These are phyloP conservation scores for Arthrinium phaeospermum DNA, from an alignment of 2,329 filamentous ascomycete species.

Conservation along the genomic window DNA sequence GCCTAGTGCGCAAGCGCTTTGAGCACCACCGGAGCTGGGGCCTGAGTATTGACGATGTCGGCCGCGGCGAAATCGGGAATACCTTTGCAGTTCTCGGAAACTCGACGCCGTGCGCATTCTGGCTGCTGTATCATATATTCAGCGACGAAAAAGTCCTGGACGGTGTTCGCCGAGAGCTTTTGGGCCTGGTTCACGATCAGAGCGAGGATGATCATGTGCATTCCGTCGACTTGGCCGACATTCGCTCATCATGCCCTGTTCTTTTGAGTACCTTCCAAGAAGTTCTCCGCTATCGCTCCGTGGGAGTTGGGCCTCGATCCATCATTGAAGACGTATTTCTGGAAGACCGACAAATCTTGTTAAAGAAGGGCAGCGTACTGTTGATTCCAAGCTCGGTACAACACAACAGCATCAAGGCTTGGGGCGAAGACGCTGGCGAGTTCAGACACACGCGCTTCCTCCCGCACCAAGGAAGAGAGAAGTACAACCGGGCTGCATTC, in stretches of 20 bases:
- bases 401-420: background rate
- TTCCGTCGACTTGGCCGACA: background rate
- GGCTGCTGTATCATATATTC: background rate
- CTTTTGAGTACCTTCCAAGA: background rate
- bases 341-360: background rate
- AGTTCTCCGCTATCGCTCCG: background rate
- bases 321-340: background rate
- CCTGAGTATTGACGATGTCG: background rate
- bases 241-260: background rate
- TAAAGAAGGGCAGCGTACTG: background rate
- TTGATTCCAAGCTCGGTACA: background rate
- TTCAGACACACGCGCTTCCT: background rate
- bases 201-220: background rate
- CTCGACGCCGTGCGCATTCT: background rate
- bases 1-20: background rate
- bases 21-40: background rate
- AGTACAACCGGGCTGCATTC: background rate
- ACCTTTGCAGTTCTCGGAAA: background rate
- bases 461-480: background rate
- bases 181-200: background rate
- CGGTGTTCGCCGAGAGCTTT: background rate
- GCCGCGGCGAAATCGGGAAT: background rate
- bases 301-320: background rate
- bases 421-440: background rate
- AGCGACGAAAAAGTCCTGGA: background rate